Base-by-base conservation (phyloP, 805 yeast species). In the Wickerhamomyces xylosicus region DNA sequence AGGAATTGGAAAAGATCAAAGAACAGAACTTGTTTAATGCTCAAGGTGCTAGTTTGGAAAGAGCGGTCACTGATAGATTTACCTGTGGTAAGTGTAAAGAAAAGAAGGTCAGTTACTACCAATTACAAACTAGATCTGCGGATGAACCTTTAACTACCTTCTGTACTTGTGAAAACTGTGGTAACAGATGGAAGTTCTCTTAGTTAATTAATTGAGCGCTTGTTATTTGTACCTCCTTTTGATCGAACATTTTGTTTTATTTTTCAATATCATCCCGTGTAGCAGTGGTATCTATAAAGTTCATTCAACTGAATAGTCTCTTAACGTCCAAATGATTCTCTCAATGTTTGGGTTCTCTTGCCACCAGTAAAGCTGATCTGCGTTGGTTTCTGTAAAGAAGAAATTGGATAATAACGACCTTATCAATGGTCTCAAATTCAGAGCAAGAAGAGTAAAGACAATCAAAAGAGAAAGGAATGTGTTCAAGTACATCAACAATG, bases 71-170 rank as follows among this genome's bases (percentile, higher is more conserved):
- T 7, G 97, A 90, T 60, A 72, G 97, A 60, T 92, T 92, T 61
- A 82, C 95, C 2, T 92, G 98, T 64, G 97, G 97, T 37, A 92
- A 90, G 61, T 92, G 98, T 74, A 92, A 90, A 63, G 90, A 87
- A 59, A 87, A 89, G 71, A 87, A 86, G 67, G 98, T 92, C 33
- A 83, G 95, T 50, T 92, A 92, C 61, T 90, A 89, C 62, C 98
- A 92, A 66, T 74, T 92, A 81, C 98, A 92, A 69, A 92, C 98
- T 27, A 73, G 98, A 63, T 85, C 95, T 41, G 98, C 98, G 16
- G 98, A 92, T 75, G 98, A 92, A 63, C 98, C 98, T 43, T 73
- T 92, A 54, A 92, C 98, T 7, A 92, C 98, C 1, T 92, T 92
- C 59, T 92, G 98, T 67, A 89, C 96, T 3, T 92, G 98, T 67